Evolutionary conservation across 2,329 filamentous ascomycete genomes (phyloP), one percentile per base, ranked within the genome.

Genomic region (Alternaria ventricosa): DNA sequence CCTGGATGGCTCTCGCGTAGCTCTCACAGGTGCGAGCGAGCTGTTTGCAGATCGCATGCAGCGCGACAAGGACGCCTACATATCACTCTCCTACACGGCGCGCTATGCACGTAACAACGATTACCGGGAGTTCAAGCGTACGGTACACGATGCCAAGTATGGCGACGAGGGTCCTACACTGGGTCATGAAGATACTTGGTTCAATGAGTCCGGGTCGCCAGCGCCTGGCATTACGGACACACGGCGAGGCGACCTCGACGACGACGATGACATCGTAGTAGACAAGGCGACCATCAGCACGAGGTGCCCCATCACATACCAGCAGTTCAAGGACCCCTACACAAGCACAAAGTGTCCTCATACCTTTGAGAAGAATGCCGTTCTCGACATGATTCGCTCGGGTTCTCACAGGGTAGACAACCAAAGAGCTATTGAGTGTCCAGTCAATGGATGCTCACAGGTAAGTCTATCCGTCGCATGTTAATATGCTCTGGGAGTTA

Each of bases 341-440:
- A 91, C 87, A 59, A 92, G 87, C 70, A 81, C 75, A 13, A 87
- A 87, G 67, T 94, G 92, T 82, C 88, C 87, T 59, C 92, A 94
- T 76, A 89, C 87, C 0, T 94, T 92, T 74, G 90, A 94, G 74
- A 90, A 87, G 76, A 73, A 76, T 1, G 87, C 88, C 1, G 89
- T 94, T 43, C 61, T 87, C 23, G 85, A 88, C 46, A 89, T 83
- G 75, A 84, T 84, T 41, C 58, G 76, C 4, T 56, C 60, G 7
- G 77, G 75, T 22, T 44, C 49, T 53, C 57, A 56, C n/a, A 67
- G 68, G 27, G 57, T 67, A 6, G 46, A 55, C 56, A 80, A 68
- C 59, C 49, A 77, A 76, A 55, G 82, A 18, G 60, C 56, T 8
- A 56, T 87, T 1, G 82, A 86, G 57, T 94, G 91, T 75, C 91